Base-by-base conservation (phyloP, 2,329 filamentous ascomycete genomes). In the Plectosphaerella sp. region DNA sequence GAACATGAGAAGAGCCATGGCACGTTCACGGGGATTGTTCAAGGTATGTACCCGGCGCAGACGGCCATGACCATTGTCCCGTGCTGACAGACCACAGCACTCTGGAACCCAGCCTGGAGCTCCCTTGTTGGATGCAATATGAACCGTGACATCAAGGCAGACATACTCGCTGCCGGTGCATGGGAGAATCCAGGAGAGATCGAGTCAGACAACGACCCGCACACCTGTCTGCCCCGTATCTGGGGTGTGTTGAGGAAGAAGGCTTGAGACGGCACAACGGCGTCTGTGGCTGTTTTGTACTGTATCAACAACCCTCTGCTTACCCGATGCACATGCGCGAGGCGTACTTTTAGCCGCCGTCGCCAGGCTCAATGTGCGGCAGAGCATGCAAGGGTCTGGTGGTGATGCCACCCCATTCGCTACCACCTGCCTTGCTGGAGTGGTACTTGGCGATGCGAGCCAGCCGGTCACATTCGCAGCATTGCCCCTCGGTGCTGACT, bases 1-100 rank as follows among this genome's bases (percentile, higher is more conserved):
- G 74, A 77, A 55, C 74, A 76, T 52, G 59, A 57, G 47, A 54
- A 56, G 49, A 69, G 57, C 53, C 50, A 51, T 12, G 54, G 67
- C 41, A 20, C 18, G 37, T 22, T 67, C 18, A 72, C 70, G 4
- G 52, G 50, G 35, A 43, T 57, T 24, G 60, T 52, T 16, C 67
- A 70, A 61, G 56, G 66, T 68, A 58, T 45, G 28, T 33, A 22
- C 22, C 22, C 28, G 8, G 2, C 28, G 4, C 11, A 9, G 28
- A 9, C 11, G 28, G 8, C 11, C 28, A 63, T 60, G 8, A 37
- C 5, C 22, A 14, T 10, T 20, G 20, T 12, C 4, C 28, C 28
- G 28, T 11, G 52, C 52, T 57, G 50, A 59, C 45, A 56, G 47
- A 49, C 18, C 20, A 57, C 28, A 67, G 65, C 53, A 28, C 42